Conservation (phyloP, 768 basidiomycete species). For the Suillus sp. region DNA sequence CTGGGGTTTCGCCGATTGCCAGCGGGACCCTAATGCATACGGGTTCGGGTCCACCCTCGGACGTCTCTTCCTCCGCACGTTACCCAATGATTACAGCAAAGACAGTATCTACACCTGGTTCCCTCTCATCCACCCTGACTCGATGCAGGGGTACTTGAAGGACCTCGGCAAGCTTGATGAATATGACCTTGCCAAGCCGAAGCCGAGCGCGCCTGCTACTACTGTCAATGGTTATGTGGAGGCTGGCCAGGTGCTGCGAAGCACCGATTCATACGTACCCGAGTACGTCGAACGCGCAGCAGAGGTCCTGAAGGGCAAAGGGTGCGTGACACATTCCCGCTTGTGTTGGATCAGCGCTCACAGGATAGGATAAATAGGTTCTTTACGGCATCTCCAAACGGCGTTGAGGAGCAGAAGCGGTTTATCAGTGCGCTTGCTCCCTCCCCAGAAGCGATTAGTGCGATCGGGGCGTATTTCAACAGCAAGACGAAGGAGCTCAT, state of each 20-base stretch:
- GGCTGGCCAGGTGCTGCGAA: conserved; percentile 54
- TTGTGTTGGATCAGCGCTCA: conserved; percentile 11
- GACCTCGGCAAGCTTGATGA: conserved; percentile 54
- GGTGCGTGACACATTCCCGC: conserved; percentile 41
- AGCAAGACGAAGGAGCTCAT: conserved; percentile 64
- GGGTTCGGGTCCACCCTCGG: conserved; percentile 75
- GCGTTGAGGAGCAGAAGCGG: conserved; percentile 41
- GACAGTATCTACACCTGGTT: conserved; percentile 84
- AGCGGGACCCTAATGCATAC: conserved; percentile 67
- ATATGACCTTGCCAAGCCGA: conserved; percentile 61
- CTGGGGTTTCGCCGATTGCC: conserved; percentile 85
- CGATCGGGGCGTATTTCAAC: conserved; percentile 65
- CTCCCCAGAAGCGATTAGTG: conserved; percentile 48
- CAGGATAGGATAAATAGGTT: conserved; percentile 46
- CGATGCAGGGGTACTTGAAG: conserved; percentile 62
- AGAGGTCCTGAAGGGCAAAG: conserved; percentile 57
- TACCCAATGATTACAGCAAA: conserved; percentile 67
- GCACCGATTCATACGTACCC: conserved; percentile 44
- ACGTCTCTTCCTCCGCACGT: conserved; percentile 69
- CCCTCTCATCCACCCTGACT: conserved; percentile 79
- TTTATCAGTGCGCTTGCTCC: conserved; percentile 51
- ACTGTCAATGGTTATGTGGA: conserved; percentile 49
- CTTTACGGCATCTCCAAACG: conserved; percentile 56
- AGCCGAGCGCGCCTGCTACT: conserved; percentile 24
- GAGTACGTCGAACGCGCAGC: conserved; percentile 53